Conservation (phyloP, 805 yeast genomes). For the Aciculoconidium aculeatum region DNA sequence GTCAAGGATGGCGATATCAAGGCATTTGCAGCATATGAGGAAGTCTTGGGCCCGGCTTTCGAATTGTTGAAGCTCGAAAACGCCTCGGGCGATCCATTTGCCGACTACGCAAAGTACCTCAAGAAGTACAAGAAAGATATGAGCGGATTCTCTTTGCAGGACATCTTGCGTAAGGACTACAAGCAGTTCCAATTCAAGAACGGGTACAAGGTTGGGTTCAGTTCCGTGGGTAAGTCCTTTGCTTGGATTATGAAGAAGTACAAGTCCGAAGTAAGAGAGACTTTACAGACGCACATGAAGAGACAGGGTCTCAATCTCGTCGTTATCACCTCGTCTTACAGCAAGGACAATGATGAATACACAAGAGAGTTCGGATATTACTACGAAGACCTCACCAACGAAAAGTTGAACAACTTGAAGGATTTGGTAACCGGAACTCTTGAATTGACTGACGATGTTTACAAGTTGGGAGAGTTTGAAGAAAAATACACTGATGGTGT, state of each 20-base stretch:
- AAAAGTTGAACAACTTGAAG: conserved; percentile 15
- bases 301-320: conserved; percentile 18
- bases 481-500: conserved; percentile 2
- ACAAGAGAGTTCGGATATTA: conserved; percentile 31
- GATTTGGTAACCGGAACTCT: conserved; percentile 16
- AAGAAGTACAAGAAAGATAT: conserved; percentile 57
- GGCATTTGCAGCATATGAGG: conserved; percentile 36
- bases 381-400: conserved; percentile 11
- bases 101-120: conserved; percentile 13
- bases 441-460: conserved; percentile 20
- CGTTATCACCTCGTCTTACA: conserved; percentile 34
- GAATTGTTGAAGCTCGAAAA: neutral
- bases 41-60: conserved; percentile 9
- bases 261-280: conserved; percentile 16
- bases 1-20: conserved; percentile 55
- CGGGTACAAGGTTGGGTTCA: conserved; percentile 55
- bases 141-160: conserved; percentile 50
- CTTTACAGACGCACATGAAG: conserved; percentile 16
- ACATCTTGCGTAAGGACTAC: conserved; percentile 77
- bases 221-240: conserved; percentile 64
- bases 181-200: conserved; percentile 53
- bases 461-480: conserved; percentile 13
- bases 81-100: conserved; percentile 3
- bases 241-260: conserved; percentile 41
- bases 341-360: conserved; percentile 25